Evolutionary conservation across 176 grass and related monocot species (phyloP).

Genomic region (Ensete ventricosum): DNA sequence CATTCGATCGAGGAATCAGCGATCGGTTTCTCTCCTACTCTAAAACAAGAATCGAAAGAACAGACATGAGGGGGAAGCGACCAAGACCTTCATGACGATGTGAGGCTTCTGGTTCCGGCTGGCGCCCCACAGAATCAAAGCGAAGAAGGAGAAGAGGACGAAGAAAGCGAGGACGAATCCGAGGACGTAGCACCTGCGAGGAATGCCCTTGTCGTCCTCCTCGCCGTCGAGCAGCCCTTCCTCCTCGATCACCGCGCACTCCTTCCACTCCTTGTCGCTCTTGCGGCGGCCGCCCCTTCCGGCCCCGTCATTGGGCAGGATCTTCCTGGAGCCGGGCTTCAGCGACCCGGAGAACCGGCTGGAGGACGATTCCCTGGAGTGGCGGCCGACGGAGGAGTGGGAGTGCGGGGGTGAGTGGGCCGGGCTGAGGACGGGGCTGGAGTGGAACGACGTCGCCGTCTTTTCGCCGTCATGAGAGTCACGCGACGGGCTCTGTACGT

Average conservation of each 20-base stretch:
- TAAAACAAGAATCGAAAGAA: not conserved
- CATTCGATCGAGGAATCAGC: not conserved
- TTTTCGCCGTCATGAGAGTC: constrained; percentile 72
- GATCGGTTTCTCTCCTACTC: not conserved
- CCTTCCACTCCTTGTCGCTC: not conserved
- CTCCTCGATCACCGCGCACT: constrained; percentile 47
- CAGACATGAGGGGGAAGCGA: too few relatives aligned
- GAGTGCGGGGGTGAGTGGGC: constrained; percentile 62
- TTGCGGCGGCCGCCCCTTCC: not conserved
- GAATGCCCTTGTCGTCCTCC: constrained; percentile 31
- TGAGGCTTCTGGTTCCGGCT: constrained; percentile 63
- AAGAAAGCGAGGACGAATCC: constrained; percentile 42
- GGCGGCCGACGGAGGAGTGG: constrained; percentile 60
- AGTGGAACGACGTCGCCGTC: constrained; percentile 66
- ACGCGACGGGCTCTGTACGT: constrained; percentile 77
- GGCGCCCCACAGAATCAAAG: constrained; percentile 84
- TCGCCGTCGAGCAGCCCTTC: constrained; percentile 52
- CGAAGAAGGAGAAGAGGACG: constrained; percentile 82
- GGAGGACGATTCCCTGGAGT: constrained; percentile 48
- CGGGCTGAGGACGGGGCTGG: constrained; percentile 61
- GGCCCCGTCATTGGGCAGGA: constrained; percentile 30
- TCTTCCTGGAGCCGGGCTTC: not conserved
- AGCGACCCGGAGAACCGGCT: constrained; percentile 57
- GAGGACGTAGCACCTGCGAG: constrained; percentile 48
- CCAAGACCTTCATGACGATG: constrained; percentile 47